Base-by-base conservation (phyloP, 2,329 filamentous ascomycete species). In the Dactylellina cionopaga region DNA sequence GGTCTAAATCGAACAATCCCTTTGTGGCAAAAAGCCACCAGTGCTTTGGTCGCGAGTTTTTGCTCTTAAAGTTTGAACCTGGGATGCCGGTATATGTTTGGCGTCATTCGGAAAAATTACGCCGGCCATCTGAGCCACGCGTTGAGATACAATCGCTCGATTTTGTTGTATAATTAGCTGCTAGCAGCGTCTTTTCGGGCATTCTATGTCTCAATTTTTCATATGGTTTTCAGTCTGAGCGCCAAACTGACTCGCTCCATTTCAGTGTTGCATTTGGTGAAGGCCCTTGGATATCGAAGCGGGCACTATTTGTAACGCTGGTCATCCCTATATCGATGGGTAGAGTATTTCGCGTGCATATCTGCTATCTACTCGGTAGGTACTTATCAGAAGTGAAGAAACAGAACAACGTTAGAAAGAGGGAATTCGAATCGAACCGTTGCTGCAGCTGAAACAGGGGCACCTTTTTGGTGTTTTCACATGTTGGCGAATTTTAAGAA, bases 81-180 rank as follows among this genome's bases (percentile, higher is more conserved):
- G 29, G 5, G 33, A 17, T 33, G 9, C 24, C 9, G 47, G 11
- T 13, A 13, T 27, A 37, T 4, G n/a, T n/a, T 44, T 54, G 41
- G 62, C 51, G 41, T 51, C 62, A 58, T 66, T 64, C 62, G 62
- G 62, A 58, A 58, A 51, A 66, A 66, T 66, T 66, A 58, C 46
- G 41, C 51, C 49, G 60, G n/a, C 37, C 25, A 44, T 22, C 46
- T 37, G 22, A 9, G 15, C 41, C 31, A 17, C 22, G 44, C 43
- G 39, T 37, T 46, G 11, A 15, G 19, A n/a, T n/a, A n/a, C n/a
- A n/a, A n/a, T n/a, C n/a, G 17, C 29, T 41, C n/a, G 35, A 29
- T 19, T 41, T n/a, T n/a, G n/a, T n/a, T n/a, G n/a, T n/a, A n/a
- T n/a, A n/a, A n/a, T n/a, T n/a, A n/a, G n/a, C n/a, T n/a, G n/a